Evolutionary conservation across 78 protist genomes (phyloP), one percentile per base, ranked within the genome.

Genomic region (Chrysochromulina tobinii): DNA sequence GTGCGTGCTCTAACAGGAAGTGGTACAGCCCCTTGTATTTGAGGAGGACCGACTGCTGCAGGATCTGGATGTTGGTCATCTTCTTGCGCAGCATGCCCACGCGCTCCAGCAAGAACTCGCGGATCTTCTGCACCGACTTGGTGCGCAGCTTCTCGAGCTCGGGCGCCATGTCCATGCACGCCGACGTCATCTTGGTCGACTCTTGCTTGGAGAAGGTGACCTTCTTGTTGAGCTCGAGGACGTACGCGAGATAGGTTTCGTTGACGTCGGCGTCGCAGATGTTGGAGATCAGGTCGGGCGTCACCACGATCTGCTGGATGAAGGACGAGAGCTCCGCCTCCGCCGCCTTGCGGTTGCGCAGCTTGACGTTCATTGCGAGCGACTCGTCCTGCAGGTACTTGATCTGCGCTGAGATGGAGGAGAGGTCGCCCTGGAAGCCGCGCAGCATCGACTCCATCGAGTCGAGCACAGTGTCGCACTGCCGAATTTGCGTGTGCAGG

Each of bases 321-420:
- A 83, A 83, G 23, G 7, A 0, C 15, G 69, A 54, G 54, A 83
- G 50, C 69, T 83, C 81, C 9, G 12, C 7, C 55, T 91, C 86
- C 12, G 68, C 84, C 25, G 48, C 59, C 55, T 87, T 64, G 15
- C 94, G 50, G 54, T 94, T 94, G 61, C 89, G 89, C 72, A 94
- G 84, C 75, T 79, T 51, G 59, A 91, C 54, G 69, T 84, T 92
- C 94, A 94, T 94, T 55, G 73, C 8, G 69, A 94, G 20, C 38
- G 92, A 75, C 81, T 88, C 87, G n/a, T 92, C 95, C 75, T 94
- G 95, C 85, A 94, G 90, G 61, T 89, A 21, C 86, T 89, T 81
- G 81, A 94, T 94, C 75, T 94, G 94, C 12, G 84, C 9, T 21
- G 86, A 53, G 77, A 94, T 91, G 87, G 6, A 25, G n/a, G 90